Percentiles rank a stretch among this genome's conserved stretches.
Evolutionary conservation across 1,139 yeast genomes (phyloP).

Genomic region (Arxiozyma slooffiae): DNA sequence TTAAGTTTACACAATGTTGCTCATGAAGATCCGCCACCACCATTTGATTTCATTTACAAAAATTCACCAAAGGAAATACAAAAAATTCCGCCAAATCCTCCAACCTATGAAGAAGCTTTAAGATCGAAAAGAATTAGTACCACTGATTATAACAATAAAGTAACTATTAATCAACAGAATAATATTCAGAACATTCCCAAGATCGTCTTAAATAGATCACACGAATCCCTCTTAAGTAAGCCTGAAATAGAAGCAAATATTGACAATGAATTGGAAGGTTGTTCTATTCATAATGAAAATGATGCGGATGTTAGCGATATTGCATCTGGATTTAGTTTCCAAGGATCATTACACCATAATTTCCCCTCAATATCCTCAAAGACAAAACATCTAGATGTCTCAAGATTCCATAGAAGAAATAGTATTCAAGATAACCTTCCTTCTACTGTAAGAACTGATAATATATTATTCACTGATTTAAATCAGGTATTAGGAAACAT

Average conservation of each 20-base stretch:
- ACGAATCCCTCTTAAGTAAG: slow-evolving; percentile 12
- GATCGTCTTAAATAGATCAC: slow-evolving; percentile 19
- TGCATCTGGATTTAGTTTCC: slow-evolving; percentile 30
- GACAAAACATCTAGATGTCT: not conserved
- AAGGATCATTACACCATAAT: slow-evolving; percentile 23
- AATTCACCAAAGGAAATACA: slow-evolving; percentile 15
- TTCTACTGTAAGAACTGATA: slow-evolving; percentile 31
- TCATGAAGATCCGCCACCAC: slow-evolving; percentile 17
- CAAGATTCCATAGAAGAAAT: slow-evolving; percentile 3
- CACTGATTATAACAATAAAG: slow-evolving; percentile 11
- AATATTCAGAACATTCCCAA: slow-evolving; percentile 12
- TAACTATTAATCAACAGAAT: not conserved
- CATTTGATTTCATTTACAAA: slow-evolving; percentile 14
- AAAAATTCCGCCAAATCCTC: slow-evolving; percentile 33
- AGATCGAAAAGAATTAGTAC: slow-evolving; percentile 4
- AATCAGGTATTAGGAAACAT: slow-evolving; percentile 15
- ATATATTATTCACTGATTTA: slow-evolving; percentile 19
- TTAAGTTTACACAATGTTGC: not conserved
- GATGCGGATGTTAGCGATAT: slow-evolving; percentile 29
- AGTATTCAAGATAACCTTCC: slow-evolving; percentile 29
- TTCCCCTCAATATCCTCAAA: slow-evolving; percentile 13
- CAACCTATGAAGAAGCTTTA: slow-evolving; percentile 30
- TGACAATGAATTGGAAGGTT: slow-evolving; percentile 8
- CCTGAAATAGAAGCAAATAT: slow-evolving; percentile 4
- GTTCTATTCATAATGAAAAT: slow-evolving; percentile 9